phyloP scores from a whole-genome alignment of 352 stramenopile genomes.

The Phytophthora tubulina region DNA sequence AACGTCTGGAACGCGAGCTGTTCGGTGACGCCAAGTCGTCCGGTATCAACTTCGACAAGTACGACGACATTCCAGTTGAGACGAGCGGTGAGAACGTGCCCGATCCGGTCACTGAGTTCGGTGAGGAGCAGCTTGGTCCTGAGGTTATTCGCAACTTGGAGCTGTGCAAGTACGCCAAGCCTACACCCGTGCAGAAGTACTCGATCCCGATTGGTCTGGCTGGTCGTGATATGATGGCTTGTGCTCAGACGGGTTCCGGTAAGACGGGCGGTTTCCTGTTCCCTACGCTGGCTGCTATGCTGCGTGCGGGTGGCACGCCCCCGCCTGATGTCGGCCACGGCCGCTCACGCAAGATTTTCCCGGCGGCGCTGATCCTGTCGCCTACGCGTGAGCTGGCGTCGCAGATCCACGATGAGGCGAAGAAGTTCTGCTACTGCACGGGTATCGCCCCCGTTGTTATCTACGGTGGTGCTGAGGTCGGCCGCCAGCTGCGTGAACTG shows the following conservation, averaged over 20 bases:
- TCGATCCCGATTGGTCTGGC: constrained; percentile 96
- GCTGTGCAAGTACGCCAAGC: constrained; percentile 95
- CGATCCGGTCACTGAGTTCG: constrained; percentile 93
- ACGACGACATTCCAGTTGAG: constrained; percentile 98
- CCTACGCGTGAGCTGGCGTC: constrained; percentile 95
- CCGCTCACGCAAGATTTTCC: constrained; percentile 90
- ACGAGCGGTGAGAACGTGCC: constrained; percentile 95
- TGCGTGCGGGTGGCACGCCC: constrained; percentile 81
- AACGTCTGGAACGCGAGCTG: constrained; percentile 93
- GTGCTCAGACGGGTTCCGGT: constrained; percentile 98
- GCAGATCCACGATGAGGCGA: constrained; percentile 97
- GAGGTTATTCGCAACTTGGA: constrained; percentile 94
- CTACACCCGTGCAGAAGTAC: constrained; percentile 99
- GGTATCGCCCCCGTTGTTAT: constrained; percentile 95
- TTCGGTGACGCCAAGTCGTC: constrained; percentile 94
- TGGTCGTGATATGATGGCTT: constrained; percentile 99
- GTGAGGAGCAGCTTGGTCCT: constrained; percentile 89
- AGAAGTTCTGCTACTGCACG: constrained; percentile 97
- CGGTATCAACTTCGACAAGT: constrained; percentile 99
- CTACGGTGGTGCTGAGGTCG: constrained; percentile 94
- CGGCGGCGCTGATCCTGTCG: constrained; percentile 93
- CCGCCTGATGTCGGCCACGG: constrained; percentile 57
- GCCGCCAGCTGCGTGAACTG: constrained; percentile 86
- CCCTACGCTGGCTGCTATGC: constrained; percentile 97
- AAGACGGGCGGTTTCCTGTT: constrained; percentile 98